Evolutionary conservation across 306 rosid species (phyloP).

Genomic region (Casuarina glauca): DNA sequence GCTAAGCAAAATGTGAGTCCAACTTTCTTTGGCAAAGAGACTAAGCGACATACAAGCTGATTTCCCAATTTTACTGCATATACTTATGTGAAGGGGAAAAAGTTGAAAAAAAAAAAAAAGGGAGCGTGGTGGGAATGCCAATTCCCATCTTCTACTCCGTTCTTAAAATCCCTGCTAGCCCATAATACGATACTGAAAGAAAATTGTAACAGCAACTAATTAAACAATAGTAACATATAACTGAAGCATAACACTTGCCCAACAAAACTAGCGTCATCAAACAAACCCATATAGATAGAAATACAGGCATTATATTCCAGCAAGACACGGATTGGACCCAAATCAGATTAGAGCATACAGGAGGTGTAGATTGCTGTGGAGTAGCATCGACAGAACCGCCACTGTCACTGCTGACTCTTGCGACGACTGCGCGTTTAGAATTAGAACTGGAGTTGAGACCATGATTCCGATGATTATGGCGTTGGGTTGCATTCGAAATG

Average conservation of each 20-base stretch:
- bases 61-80: conserved; percentile 6
- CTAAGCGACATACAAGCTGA: neutral
- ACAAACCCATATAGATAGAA: neutral
- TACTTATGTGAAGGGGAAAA: neutral
- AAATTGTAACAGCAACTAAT: neutral
- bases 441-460: conserved; percentile 27
- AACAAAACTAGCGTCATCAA: neutral
- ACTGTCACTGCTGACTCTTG: conserved; percentile 41
- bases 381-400: conserved; percentile 46
- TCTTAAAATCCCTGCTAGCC: neutral
- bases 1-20: neutral
- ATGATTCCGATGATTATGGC: neutral
- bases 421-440: conserved; percentile 28
- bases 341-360: conserved; percentile 39
- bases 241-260: neutral
- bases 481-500: conserved; percentile 13
- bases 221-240: neutral
- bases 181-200: neutral
- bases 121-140: neutral
- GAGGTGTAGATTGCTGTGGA: conserved; percentile 38
- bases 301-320: neutral
- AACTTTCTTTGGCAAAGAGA: neutral
- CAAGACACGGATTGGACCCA: conserved; percentile 2
- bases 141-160: neutral
- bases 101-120: neutral